Conservation (phyloP, 805 yeast genomes). For the Lachancea sp. region DNA sequence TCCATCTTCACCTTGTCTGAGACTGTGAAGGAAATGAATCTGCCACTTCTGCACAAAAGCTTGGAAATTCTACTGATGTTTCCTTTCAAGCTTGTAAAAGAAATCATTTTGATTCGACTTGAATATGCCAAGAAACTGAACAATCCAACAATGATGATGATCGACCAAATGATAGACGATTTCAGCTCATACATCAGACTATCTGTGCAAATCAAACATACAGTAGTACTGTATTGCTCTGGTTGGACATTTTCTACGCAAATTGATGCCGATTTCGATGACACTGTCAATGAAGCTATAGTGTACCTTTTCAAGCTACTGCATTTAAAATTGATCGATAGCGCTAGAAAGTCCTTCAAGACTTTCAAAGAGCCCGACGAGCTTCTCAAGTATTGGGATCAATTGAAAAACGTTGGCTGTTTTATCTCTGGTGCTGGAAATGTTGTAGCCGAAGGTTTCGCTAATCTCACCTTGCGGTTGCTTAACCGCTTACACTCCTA, state of each 20-base stretch:
- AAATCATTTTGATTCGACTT: slow-evolving; percentile 66
- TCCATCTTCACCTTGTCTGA: slow-evolving; percentile 58
- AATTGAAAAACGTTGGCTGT: slow-evolving; percentile 68
- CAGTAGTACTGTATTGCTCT: slow-evolving; percentile 51
- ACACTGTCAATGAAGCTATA: slow-evolving; percentile 65
- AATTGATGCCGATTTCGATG: slow-evolving; percentile 59
- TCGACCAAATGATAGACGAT: slow-evolving; percentile 88
- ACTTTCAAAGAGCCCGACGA: slow-evolving; percentile 86
- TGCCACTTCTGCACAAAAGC: slow-evolving; percentile 66
- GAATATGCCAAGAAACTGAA: slow-evolving; percentile 69
- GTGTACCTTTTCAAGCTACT: slow-evolving; percentile 63
- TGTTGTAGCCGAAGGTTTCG: slow-evolving; percentile 74
- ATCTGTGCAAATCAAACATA: slow-evolving; percentile 67
- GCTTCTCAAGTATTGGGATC: slow-evolving; percentile 74
- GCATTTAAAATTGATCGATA: slow-evolving; percentile 71
- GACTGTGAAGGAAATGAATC: slow-evolving; percentile 56
- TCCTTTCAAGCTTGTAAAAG: slow-evolving; percentile 75
- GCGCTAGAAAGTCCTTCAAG: slow-evolving; percentile 64
- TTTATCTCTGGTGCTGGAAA: slow-evolving; percentile 76
- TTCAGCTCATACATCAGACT: slow-evolving; percentile 69
- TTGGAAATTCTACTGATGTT: slow-evolving; percentile 62
- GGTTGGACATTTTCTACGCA: slow-evolving; percentile 66
- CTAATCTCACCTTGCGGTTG: slow-evolving; percentile 55
- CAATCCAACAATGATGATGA: slow-evolving; percentile 90
- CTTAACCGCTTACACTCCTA: slow-evolving; percentile 63